Evolutionary conservation across 164 flowering plant species (phyloP), one percentile per base, ranked within the genome.

Genomic region (Nelumbo lutea): DNA sequence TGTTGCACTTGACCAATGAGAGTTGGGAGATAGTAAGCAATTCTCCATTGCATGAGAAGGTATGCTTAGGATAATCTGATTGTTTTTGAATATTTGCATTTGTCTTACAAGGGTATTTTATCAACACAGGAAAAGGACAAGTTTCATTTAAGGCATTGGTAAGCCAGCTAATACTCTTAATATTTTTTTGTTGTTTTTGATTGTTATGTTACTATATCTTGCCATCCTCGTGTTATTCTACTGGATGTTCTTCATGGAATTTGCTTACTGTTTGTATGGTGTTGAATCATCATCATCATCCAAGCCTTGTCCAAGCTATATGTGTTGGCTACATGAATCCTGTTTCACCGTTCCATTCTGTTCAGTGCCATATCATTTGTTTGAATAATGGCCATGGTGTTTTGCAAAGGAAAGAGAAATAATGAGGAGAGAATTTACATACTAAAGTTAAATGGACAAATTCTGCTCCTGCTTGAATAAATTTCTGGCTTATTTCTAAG

Each of bases 1-100:
- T 73, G 43, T 62, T 86, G 68, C 63, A 71, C 78, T 76, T 83
- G 74, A 77, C 75, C 48, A 76, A 72, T 72, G 86, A 81, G 72
- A 76, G 52, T 45, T 78, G 84, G 83, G 85, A 84, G 68, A 67
- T 75, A 46, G 64, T 80, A 47, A 58, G 74, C 62, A 69, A 67
- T 51, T 48, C 40, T 44, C 70, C 76, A 65, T 14, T 69, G 57
- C 50, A 40, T 14, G 78, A 80, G 27, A 71, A 72, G 84, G 88
- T 80, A 59, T 50, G 66, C 42, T 42, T 55, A 60, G 42, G 64
- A 14, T 70, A 6, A 39, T 48, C 9, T 64, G 48, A 13, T 70
- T 59, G 40, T 47, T 5, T 46, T 59, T 43, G 3, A 8, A 14
- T 38, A 6, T 3, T 8, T 3, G 5, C 11, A 64, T 46, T 64